These are phyloP conservation scores for Saccharomycopsis sp. DNA, from an alignment of 805 yeast species.

Conservation along the genomic window DNA sequence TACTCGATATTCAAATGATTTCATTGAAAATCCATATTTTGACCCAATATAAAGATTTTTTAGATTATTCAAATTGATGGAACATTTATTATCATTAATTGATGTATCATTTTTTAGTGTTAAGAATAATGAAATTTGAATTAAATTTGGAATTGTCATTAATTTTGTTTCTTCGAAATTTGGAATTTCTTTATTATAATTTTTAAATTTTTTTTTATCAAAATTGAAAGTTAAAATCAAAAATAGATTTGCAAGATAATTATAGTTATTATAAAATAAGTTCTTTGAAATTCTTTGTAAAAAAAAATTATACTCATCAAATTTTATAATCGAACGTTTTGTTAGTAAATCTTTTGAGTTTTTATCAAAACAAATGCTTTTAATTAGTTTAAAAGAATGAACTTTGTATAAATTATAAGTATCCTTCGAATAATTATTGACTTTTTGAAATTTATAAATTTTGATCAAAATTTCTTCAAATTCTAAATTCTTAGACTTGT, in stretches of 20 bases:
- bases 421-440: not conserved
- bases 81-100: not conserved
- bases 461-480: not conserved
- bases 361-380: not conserved
- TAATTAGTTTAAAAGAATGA: not conserved
- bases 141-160: constrained; percentile 28
- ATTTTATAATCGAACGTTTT: constrained; percentile 20
- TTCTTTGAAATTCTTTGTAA: constrained; percentile 31
- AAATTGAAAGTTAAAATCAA: constrained; percentile 28
- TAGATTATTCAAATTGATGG: constrained; percentile 3
- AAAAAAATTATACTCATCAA: constrained; percentile 25
- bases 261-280: constrained; percentile 26
- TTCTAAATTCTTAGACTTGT: not conserved
- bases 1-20: constrained; percentile 73
- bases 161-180: constrained; percentile 24
- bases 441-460: not conserved
- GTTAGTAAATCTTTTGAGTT: too few species aligned
- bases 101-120: constrained; percentile 18
- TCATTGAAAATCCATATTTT: constrained; percentile 66
- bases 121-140: constrained; percentile 33
- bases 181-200: constrained; percentile 2
- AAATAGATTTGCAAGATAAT: too few species aligned
- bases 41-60: constrained; percentile 13
- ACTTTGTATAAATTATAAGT: too few species aligned
- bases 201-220: constrained; percentile 1